Base-by-base conservation (phyloP, 2,329 filamentous ascomycete genomes). In the Thelonectria discophora region DNA sequence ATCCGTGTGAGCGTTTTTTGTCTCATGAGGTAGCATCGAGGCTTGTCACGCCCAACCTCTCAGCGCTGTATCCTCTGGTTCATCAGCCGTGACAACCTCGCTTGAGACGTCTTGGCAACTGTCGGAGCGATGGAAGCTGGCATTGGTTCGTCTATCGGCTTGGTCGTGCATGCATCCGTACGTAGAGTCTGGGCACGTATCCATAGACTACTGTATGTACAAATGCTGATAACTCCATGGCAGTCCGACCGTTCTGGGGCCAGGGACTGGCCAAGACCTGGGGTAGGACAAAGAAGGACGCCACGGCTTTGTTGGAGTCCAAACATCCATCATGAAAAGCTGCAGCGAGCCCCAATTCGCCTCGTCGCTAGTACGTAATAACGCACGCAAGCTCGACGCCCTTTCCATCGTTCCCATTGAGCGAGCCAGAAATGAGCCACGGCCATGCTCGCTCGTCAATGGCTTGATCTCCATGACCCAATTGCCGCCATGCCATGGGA, bases 31-130 rank as follows among this genome's bases (percentile, higher is more conserved):
- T 34, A 34, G 10, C 32, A 34, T 34, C 10, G 32, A 34, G 32
- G 32, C 9, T 34, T 34, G 32, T 13, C 32, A 34, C 32, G 10
- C 32, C 12, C 32, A 11, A 34, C 32, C 32, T 34, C 32, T 34
- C 13, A 24, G 4, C 7, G 24, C 8, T 34, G 32, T 13, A 24
- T 34, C 32, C 13, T 34, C 13, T 34, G 32, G 7, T 13, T 34
- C 32, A 34, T 13, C 32, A 34, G 32, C 32, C 32, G 32, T 34
- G 32, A 13, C 17, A 30, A 27, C 42, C 60, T 68, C 65, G 67
- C 62, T 68, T 65, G 21, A 17, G 20, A 32, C 39, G 17, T 57
- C 69, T 70, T 71, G 69, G 67, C 69, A 59, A 27, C 21, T 62
- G 12, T 27, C 65, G 58, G 66, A 64, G 55, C 47, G 64, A 71